Evolutionary conservation across 1,284 basidiomycete genomes (phyloP), one percentile per base, ranked within the genome.

Genomic region (Volvariella surrecta): DNA sequence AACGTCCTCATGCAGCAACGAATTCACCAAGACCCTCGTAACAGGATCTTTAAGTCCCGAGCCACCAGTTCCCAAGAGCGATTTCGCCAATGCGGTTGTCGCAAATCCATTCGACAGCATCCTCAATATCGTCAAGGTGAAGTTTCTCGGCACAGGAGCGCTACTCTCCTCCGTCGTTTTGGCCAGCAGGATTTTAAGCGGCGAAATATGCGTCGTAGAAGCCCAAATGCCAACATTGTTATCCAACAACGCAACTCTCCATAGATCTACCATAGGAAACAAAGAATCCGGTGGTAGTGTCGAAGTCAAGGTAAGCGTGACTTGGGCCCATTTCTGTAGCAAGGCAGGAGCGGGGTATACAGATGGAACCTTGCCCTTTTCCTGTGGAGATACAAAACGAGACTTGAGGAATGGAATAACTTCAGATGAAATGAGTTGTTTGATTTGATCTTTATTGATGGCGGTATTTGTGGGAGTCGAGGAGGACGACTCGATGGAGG

Each of bases 221-320:
- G 49, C 67, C 70, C 75, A 78, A 0, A 66, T 61, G 0, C 75
- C 70, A 6, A 84, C 69, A 0, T 66, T 57, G 0, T 71, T 65
- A 57, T 89, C 79, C 20, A 91, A 70, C 6, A 89, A 59, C 0
- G 81, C 84, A 1, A 94, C 68, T 1, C 90, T 73, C 87, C 88
- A 92, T 46, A 93, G 69, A 55, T 94, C 91, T 7, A 83, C 74
- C 1, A 92, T 58, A 0, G 91, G 90, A 64, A 93, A 94, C 8
- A 90, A 67, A 37, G 79, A 68, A 9, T 73, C 70, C 0, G 72
- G 51, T 1, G 76, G 68, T 0, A 93, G 73, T 0, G 62, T 61
- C 3, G 54, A 47, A 0, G 66, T 55, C 0, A 91, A 61, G 0
- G 59, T 55, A 2, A 52, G 54, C 0, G 82, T 82, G 0, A 69